These are phyloP conservation scores for Aspergillus sp. DNA, from an alignment of 2,329 filamentous ascomycete species.

Conservation along the genomic window DNA sequence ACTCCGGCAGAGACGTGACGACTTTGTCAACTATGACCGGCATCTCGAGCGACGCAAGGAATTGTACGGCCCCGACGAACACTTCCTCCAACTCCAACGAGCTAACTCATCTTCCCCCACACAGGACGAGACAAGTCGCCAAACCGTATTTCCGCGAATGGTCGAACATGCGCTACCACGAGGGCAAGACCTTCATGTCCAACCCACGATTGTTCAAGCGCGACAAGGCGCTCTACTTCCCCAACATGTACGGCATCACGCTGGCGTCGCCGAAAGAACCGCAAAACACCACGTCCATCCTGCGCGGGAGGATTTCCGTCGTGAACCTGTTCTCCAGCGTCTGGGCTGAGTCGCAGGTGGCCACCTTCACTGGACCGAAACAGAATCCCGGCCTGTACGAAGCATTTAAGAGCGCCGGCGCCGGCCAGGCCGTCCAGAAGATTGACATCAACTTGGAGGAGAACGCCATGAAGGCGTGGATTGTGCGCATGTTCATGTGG, in stretches of 20 bases:
- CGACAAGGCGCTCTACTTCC: conserved; percentile 85
- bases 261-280: conserved; percentile 58
- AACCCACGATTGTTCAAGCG: conserved; percentile 80
- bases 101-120: conserved; percentile 1
- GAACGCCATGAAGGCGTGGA: conserved; percentile 63
- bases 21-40: conserved; percentile 82
- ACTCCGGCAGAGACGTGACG: conserved; percentile 67
- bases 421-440: conserved; percentile 61
- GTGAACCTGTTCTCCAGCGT: conserved; percentile 77
- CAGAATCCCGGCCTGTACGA: conserved; percentile 69
- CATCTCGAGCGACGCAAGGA: conserved; percentile 74
- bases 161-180: conserved; percentile 75
- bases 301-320: conserved; percentile 72
- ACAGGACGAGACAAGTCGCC: conserved; percentile 69
- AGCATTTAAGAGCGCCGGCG: conserved; percentile 54
- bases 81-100: not conserved
- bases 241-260: conserved; percentile 82
- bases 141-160: conserved; percentile 97
- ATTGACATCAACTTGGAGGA: conserved; percentile 89
- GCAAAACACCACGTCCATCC: conserved; percentile 70
- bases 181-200: conserved; percentile 89
- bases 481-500: conserved; percentile 56
- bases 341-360: conserved; percentile 82
- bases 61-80: conserved; percentile 56
- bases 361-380: conserved; percentile 65